Evolutionary conservation across 768 basidiomycete genomes (phyloP).

Genomic region (Clitopilus passeckerianus): DNA sequence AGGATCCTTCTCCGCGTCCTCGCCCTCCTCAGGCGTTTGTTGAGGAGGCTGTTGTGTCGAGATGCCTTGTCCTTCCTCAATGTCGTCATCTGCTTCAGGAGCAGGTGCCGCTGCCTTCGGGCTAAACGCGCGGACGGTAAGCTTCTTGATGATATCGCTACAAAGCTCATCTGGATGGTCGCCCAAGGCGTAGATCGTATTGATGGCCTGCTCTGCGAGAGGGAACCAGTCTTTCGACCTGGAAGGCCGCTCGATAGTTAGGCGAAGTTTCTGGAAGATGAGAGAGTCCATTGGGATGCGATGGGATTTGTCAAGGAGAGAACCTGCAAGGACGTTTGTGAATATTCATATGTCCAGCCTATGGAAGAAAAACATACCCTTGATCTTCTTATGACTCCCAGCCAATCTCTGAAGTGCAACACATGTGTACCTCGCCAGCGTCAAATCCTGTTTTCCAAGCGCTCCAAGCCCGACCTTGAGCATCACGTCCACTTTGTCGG

Average conservation of each 20-base stretch:
- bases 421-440: constrained; percentile 90
- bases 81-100: background rate
- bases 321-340: constrained; percentile 44
- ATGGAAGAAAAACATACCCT: constrained; percentile 52
- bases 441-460: constrained; percentile 82
- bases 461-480: constrained; percentile 84
- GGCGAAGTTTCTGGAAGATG: constrained; percentile 80
- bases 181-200: constrained; percentile 91
- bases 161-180: constrained; percentile 90
- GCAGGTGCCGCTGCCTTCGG: constrained; percentile 17
- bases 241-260: constrained; percentile 75
- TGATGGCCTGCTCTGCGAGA: constrained; percentile 94
- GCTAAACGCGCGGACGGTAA: constrained; percentile 71
- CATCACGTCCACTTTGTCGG: constrained; percentile 77
- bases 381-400: constrained; percentile 95
- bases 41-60: constrained; percentile 8
- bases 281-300: constrained; percentile 84
- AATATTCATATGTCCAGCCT: no score
- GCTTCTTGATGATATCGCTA: constrained; percentile 71
- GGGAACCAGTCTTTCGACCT: constrained; percentile 93
- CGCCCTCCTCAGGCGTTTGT: background rate
- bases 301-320: constrained; percentile 79
- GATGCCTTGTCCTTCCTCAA: background rate
- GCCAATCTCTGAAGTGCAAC: constrained; percentile 89
- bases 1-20: constrained; percentile 26